Percentiles rank a stretch among this genome's conserved stretches.
Conservation (phyloP, 1,139 yeast species). For the Fermentozyma sake region DNA sequence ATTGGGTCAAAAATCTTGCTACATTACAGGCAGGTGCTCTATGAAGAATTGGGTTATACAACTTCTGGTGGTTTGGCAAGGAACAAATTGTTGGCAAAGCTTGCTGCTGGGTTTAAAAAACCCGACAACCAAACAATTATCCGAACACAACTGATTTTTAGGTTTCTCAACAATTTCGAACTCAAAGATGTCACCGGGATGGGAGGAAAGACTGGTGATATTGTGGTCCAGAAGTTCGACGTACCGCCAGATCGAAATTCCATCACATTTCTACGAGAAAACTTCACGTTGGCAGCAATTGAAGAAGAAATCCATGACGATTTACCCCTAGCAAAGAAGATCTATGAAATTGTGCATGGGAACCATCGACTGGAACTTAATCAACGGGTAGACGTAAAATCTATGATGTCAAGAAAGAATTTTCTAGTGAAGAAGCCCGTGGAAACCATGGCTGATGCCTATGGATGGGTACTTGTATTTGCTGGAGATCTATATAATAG, state of each 20-base stretch:
- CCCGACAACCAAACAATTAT: constrained; percentile 86
- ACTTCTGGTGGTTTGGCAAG: constrained; percentile 87
- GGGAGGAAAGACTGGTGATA: constrained; percentile 85
- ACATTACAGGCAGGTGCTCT: constrained; percentile 51
- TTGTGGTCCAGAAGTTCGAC: constrained; percentile 41
- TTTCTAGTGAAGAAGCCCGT: constrained; percentile 56
- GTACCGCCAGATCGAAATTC: constrained; percentile 40
- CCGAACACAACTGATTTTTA: constrained; percentile 40
- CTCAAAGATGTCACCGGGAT: constrained; percentile 79
- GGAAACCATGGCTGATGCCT: constrained; percentile 50
- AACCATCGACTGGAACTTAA: constrained; percentile 47
- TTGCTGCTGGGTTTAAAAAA: constrained; percentile 83
- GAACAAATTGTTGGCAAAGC: constrained; percentile 73
- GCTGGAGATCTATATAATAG: constrained; percentile 75
- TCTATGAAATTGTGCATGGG: constrained; percentile 67
- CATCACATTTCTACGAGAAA: constrained; percentile 45
- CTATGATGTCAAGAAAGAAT: constrained; percentile 87
- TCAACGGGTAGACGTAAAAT: constrained; percentile 61
- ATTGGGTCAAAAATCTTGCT: constrained; percentile 60
- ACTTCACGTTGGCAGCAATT: constrained; percentile 34
- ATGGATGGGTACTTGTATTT: constrained; percentile 79
- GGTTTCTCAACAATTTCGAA: constrained; percentile 58
- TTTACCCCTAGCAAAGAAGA: constrained; percentile 37
- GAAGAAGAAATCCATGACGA: constrained; percentile 35
- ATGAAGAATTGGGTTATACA: constrained; percentile 62